Percentiles rank a stretch among this genome's conserved stretches.
Conservation (phyloP, 192 early-diverging fungal genomes). For the Tieghemiomyces parasiticus region DNA sequence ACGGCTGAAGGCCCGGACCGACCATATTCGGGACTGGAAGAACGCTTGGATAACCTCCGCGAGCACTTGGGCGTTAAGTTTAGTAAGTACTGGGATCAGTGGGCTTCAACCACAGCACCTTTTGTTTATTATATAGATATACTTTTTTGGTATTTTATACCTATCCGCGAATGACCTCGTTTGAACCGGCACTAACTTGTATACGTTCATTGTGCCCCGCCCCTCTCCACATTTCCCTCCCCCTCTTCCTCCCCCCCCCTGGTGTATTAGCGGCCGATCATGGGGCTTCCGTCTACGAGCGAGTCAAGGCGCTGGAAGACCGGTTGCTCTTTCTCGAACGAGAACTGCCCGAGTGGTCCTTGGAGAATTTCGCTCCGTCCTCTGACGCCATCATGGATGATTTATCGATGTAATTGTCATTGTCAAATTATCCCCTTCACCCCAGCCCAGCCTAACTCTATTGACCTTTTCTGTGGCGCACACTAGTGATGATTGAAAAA, state of each 20-base stretch:
- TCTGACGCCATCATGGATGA: too few relatives aligned
- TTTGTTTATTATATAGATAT: background rate
- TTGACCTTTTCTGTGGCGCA: too few relatives aligned
- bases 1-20: conserved; percentile 17
- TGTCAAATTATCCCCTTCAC: too few relatives aligned
- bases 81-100: too few relatives aligned
- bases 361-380: conserved; percentile 50
- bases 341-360: conserved; percentile 64
- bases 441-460: too few relatives aligned
- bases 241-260: too few relatives aligned
- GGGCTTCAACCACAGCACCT: background rate
- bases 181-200: background rate
- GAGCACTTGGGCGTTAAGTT: conserved; percentile 55
- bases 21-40: conserved; percentile 25
- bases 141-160: conserved; percentile 10
- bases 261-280: background rate
- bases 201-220: background rate
- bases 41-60: conserved; percentile 56
- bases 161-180: background rate
- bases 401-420: too few relatives aligned
- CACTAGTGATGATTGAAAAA: too few relatives aligned
- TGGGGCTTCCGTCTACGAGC: conserved; percentile 17
- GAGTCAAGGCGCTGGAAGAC: conserved; percentile 61
- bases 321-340: conserved; percentile 58
- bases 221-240: too few relatives aligned